Evolutionary conservation across 164 flowering plant genomes (phyloP), one percentile per base, ranked within the genome.

Genomic region (Buxus sempervirens): DNA sequence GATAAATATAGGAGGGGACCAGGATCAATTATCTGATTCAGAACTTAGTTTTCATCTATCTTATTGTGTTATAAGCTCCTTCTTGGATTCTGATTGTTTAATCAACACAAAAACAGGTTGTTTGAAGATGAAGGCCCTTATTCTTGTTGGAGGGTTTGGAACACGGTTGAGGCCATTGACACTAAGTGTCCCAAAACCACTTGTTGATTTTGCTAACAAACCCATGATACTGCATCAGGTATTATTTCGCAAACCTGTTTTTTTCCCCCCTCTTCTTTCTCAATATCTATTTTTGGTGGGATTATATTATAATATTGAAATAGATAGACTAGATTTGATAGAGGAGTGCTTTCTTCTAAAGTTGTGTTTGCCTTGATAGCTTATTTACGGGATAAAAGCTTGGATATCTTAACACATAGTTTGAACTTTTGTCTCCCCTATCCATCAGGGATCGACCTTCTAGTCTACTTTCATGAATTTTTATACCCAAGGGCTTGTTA

Each of bases 221-320:
- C 99, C 99, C 65, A 95, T 95, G 97, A 95, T 95, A 75, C 81
- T 95, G 73, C 97, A 95, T 77, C 99, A 92, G 99, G 99, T 93
- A 76, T 66, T 16, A 21, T 25, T 72, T 21, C 60, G 0, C 48
- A 48, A 41, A 51, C 49, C 23, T 57, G 13, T 18, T 14, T 7
- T 3, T 49, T 24, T 58, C 38, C 48, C 22, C 38, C 48, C 22
- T 59, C 38, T 26, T 28, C 14, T 24, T 20, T 0, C 21, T 38
- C 25, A 2, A 25, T 27, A 10, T 3, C 38, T 23, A 19, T 16
- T 2, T 22, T 5, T 45, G 12, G 51, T 45, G 10, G 14, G 12
- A 41, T 41, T 10, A 10, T 10, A 10, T 45, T 6, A 45, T 4
- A 15, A 45, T 15, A 5, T 45, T 10, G 51, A 45, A 45, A 45